phyloP scores from a whole-genome alignment of 768 basidiomycete species.

The Agaricus subrufescens region DNA sequence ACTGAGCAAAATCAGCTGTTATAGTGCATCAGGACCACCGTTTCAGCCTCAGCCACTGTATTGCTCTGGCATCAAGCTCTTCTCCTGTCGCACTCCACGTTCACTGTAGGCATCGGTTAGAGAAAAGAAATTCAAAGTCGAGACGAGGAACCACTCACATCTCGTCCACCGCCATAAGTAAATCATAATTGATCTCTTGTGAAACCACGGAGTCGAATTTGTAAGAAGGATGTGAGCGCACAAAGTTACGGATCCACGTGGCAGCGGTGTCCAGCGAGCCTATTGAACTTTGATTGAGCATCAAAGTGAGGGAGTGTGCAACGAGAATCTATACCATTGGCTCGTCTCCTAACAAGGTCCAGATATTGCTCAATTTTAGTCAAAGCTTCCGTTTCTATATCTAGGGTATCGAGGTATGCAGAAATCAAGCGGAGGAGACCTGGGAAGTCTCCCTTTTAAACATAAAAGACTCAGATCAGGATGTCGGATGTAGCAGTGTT shows the following conservation, averaged over 20 bases:
- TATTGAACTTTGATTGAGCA: slow-evolving; percentile 20
- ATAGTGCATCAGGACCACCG: slow-evolving; percentile 39
- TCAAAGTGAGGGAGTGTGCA: neutral
- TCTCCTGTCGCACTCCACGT: slow-evolving; percentile 56
- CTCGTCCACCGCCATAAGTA: slow-evolving; percentile 84
- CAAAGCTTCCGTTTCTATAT: slow-evolving; percentile 59
- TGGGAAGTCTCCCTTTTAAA: slow-evolving; percentile 61
- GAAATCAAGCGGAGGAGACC: slow-evolving; percentile 79
- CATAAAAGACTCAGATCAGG: neutral
- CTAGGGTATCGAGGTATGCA: slow-evolving; percentile 82
- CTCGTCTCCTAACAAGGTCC: slow-evolving; percentile 69
- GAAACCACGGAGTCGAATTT: slow-evolving; percentile 89
- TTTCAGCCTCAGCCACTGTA: slow-evolving; percentile 48
- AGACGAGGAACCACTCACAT: slow-evolving; percentile 54
- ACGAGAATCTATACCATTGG: slow-evolving; percentile 57
- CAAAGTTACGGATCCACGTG: slow-evolving; percentile 90
- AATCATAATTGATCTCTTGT: slow-evolving; percentile 91
- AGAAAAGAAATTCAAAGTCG: neutral
- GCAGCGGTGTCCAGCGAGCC: slow-evolving; percentile 84
- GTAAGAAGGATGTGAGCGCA: slow-evolving; percentile 87
- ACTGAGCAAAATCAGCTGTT: neutral
- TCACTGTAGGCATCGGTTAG: slow-evolving; percentile 40
- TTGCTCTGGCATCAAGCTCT: slow-evolving; percentile 58
- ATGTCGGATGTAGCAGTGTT: neutral
- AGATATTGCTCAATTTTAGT: slow-evolving; percentile 71